Evolutionary conservation across 495 filamentous ascomycete species (phyloP).

Genomic region (Hypomontagnella submonticulosa): DNA sequence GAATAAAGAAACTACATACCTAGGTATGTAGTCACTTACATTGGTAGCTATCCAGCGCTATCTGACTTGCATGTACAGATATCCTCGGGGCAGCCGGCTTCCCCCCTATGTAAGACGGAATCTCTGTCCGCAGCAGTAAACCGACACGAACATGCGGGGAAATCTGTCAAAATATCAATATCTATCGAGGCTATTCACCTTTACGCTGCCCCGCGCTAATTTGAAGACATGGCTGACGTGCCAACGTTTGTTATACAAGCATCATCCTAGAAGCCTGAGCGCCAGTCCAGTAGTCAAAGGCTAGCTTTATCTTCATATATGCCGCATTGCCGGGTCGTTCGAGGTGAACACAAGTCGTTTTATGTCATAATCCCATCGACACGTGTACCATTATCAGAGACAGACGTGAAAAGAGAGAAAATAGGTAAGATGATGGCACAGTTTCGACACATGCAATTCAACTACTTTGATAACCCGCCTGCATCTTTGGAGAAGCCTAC

Average conservation of each 20-base stretch:
- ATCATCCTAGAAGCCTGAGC: constrained; percentile 15
- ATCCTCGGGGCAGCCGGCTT: neutral
- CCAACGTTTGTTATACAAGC: constrained; percentile 19
- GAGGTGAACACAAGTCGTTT: neutral
- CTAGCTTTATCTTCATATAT: neutral
- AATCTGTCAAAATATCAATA: neutral
- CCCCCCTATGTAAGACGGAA: neutral
- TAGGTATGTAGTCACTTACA: too few relatives aligned
- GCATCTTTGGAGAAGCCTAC: too few relatives aligned
- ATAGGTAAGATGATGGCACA: neutral
- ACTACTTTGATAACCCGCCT: constrained; percentile 21
- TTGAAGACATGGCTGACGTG: neutral
- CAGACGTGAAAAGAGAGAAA: neutral
- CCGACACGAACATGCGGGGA: constrained; percentile 30
- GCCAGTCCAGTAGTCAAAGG: neutral
- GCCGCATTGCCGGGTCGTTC: neutral
- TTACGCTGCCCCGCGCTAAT: neutral
- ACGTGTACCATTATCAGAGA: neutral
- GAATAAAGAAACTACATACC: too few relatives aligned
- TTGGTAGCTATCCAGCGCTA: too few relatives aligned
- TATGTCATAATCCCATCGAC: constrained; percentile 9
- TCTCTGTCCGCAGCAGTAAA: constrained; percentile 1
- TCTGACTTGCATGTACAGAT: neutral
- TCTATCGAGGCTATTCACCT: too few relatives aligned
- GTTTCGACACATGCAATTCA: constrained; percentile 22